Conservation (phyloP, 2,329 filamentous ascomycete species). For the Sordariomycetes sp. region DNA sequence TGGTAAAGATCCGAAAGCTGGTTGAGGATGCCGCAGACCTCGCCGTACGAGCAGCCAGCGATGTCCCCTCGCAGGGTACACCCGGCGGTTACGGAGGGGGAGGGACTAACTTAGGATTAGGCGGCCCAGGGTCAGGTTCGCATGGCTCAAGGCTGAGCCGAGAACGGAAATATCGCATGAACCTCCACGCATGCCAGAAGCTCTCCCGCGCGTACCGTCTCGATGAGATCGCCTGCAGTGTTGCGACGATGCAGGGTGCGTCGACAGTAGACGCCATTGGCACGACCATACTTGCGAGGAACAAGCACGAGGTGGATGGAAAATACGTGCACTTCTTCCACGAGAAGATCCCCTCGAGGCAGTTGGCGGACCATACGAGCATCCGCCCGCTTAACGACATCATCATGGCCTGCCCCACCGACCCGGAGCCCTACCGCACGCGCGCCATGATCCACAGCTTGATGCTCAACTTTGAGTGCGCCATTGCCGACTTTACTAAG, state of each 20-base stretch:
- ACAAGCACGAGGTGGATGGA: slow-evolving; percentile 55
- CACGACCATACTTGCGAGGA: slow-evolving; percentile 56
- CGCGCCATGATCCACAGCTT: slow-evolving; percentile 63
- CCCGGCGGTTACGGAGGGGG: slow-evolving; percentile 22
- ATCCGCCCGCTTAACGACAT: slow-evolving; percentile 54
- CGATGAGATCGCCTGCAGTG: slow-evolving; percentile 73
- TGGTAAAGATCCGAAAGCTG: slow-evolving; percentile 67
- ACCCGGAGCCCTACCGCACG: slow-evolving; percentile 57
- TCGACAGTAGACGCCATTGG: slow-evolving; percentile 68
- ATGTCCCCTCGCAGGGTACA: slow-evolving; percentile 49
- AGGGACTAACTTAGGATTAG: slow-evolving; percentile 9
- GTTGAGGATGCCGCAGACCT: slow-evolving; percentile 72
- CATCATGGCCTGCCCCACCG: slow-evolving; percentile 47
- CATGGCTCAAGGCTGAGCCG: slow-evolving; percentile 56
- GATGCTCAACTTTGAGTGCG: slow-evolving; percentile 60
- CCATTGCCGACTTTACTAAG: slow-evolving; percentile 55
- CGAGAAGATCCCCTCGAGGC: slow-evolving; percentile 70
- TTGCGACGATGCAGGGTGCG: slow-evolving; percentile 72
- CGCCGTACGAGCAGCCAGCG: slow-evolving; percentile 64
- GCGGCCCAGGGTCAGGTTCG: slow-evolving; percentile 26
- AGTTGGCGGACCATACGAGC: slow-evolving; percentile 59
- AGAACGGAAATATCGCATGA: slow-evolving; percentile 66
- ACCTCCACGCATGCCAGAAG: slow-evolving; percentile 68
- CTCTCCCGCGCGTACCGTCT: slow-evolving; percentile 65
- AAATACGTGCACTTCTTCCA: slow-evolving; percentile 90